phyloP scores from a whole-genome alignment of 768 basidiomycete genomes.

The Austroboletus eburneus region DNA sequence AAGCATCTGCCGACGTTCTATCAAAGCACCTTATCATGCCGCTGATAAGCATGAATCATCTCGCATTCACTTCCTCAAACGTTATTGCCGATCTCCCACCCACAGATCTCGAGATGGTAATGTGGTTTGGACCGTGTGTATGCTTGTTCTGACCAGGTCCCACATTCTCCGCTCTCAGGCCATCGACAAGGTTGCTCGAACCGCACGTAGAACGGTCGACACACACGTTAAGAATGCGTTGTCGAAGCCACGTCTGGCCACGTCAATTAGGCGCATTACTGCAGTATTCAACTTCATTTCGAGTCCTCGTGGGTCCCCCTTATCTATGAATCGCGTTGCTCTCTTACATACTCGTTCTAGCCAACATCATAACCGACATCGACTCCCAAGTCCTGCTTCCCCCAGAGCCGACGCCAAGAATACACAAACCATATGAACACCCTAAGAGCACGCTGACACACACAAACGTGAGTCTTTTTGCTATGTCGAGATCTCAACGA shows the following conservation, averaged over 20 bases:
- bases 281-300: constrained; percentile 65
- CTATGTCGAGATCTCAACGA: constrained; percentile 1
- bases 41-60: constrained; percentile 64
- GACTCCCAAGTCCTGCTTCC: constrained; percentile 43
- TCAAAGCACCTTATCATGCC: constrained; percentile 78
- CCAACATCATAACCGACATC: constrained; percentile 44
- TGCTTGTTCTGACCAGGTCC: constrained; percentile 3
- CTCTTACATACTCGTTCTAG: constrained; percentile 33
- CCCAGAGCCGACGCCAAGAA: constrained; percentile 15
- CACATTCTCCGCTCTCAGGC: constrained; percentile 38
- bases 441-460: constrained; percentile 2
- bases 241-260: constrained; percentile 64
- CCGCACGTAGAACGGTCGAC: constrained; percentile 62
- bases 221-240: constrained; percentile 71
- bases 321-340: constrained; percentile 5
- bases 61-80: constrained; percentile 62
- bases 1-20: constrained; percentile 63
- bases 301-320: constrained; percentile 54
- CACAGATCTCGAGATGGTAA: constrained; percentile 64
- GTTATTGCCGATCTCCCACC: constrained; percentile 52
- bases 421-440: constrained; percentile 5
- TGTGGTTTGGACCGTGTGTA: not conserved
- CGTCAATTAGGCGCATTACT: constrained; percentile 64
- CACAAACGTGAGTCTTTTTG: constrained; percentile 19
- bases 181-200: constrained; percentile 65